phyloP scores from a whole-genome alignment of 2,329 filamentous ascomycete genomes.

The Colletotrichum neosansevieriae region DNA sequence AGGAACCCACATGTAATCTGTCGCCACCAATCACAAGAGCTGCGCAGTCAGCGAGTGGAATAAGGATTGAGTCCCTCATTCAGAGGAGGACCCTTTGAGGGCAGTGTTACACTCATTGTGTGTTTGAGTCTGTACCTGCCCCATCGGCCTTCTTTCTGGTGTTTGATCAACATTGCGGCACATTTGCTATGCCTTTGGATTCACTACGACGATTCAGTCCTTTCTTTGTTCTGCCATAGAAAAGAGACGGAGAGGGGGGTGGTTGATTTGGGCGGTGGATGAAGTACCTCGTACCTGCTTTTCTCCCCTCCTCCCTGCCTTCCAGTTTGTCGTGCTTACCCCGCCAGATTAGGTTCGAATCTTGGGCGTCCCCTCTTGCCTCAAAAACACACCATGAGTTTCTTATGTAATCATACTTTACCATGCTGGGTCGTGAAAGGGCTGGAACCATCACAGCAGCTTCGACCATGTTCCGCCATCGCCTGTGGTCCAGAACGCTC shows the following conservation, averaged over 20 bases:
- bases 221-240: conserved; percentile 27
- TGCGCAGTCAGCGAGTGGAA: too few species aligned
- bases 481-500: neutral
- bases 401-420: conserved; percentile 11
- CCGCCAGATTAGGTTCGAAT: conserved; percentile 27
- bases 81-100: too few species aligned
- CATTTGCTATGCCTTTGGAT: neutral
- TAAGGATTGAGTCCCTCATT: too few species aligned
- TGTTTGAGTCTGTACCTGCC: neutral
- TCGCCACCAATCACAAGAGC: neutral
- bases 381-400: neutral
- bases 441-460: neutral
- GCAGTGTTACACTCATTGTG: neutral
- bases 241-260: too few species aligned
- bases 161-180: conserved; percentile 16
- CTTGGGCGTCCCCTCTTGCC: conserved; percentile 5
- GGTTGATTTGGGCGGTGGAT: too few species aligned
- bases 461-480: too few species aligned
- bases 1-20: conserved; percentile 16
- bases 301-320: neutral
- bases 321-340: conserved; percentile 26
- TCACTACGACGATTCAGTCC: conserved; percentile 2
- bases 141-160: neutral
- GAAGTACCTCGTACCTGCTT: neutral
- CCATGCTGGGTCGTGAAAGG: too few species aligned